Conservation (phyloP, 495 filamentous ascomycete species). For the Parathielavia hyrcaniae region DNA sequence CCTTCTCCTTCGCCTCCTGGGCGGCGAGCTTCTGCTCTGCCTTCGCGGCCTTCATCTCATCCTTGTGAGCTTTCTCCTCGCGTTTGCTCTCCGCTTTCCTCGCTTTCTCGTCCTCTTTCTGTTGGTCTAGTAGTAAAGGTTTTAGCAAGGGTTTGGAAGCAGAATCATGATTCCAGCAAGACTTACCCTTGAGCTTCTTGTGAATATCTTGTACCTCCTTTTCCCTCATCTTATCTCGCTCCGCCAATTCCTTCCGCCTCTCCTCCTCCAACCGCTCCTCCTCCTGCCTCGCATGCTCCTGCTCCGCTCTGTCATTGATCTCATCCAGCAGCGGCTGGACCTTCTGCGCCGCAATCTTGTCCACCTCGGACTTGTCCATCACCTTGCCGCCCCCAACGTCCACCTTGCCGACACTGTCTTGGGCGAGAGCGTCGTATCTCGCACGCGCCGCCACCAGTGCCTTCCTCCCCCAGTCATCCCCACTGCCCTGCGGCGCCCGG, state of each 20-base stretch:
- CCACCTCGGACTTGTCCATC: slow-evolving; percentile 71
- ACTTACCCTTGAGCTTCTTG: slow-evolving; percentile 41
- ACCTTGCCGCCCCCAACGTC: slow-evolving; percentile 76
- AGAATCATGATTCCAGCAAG: too few species aligned
- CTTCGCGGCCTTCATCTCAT: slow-evolving; percentile 46
- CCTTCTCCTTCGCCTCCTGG: slow-evolving; percentile 41
- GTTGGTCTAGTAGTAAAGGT: slow-evolving; percentile 36
- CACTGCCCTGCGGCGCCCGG: slow-evolving; percentile 60
- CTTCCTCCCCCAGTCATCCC: slow-evolving; percentile 73
- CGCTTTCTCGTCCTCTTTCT: slow-evolving; percentile 46
- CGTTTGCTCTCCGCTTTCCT: slow-evolving; percentile 48
- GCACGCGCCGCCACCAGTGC: slow-evolving; percentile 60
- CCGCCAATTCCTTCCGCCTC: slow-evolving; percentile 41
- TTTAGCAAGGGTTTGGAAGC: slow-evolving; percentile 14
- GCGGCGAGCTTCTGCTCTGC: slow-evolving; percentile 44
- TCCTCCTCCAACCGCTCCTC: slow-evolving; percentile 47
- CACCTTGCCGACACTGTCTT: slow-evolving; percentile 54
- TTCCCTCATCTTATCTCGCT: slow-evolving; percentile 40
- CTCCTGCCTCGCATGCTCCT: slow-evolving; percentile 54
- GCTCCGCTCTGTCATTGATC: slow-evolving; percentile 69
- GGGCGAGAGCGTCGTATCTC: slow-evolving; percentile 48
- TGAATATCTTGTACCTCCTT: slow-evolving; percentile 42
- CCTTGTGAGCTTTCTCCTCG: slow-evolving; percentile 44
- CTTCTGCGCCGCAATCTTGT: slow-evolving; percentile 68
- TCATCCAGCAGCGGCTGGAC: slow-evolving; percentile 91